A percentile compares a stretch with the other conserved stretches of the same genome.
Conservation (phyloP, 805 yeast species). For the Starmerella potacharoeniae region DNA sequence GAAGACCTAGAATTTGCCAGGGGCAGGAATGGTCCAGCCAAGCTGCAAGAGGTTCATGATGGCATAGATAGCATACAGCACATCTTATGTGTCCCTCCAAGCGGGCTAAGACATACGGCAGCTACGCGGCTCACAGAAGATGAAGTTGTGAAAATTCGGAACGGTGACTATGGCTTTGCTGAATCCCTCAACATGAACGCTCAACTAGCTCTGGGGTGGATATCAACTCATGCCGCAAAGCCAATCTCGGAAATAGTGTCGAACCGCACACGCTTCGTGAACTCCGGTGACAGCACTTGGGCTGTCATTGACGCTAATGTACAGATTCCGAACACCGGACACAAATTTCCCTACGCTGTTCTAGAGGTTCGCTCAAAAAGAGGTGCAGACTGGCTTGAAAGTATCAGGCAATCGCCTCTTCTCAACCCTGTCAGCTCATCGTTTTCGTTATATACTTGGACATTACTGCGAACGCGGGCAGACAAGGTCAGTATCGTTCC, state of each 20-base stretch:
- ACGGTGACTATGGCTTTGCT: background rate
- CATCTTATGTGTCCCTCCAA: conserved; percentile 30
- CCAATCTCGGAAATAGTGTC: conserved; percentile 6
- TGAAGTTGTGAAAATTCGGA: background rate
- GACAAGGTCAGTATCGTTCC: conserved; percentile 30
- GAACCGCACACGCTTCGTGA: conserved; percentile 23
- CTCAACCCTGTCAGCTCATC: conserved; percentile 36
- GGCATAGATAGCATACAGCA: conserved; percentile 5
- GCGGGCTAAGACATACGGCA: conserved; percentile 30
- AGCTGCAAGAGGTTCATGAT: conserved; percentile 24
- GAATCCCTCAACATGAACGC: conserved; percentile 12
- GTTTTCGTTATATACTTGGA: conserved; percentile 31
- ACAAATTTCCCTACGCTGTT: conserved; percentile 39
- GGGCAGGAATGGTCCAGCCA: conserved; percentile 33
- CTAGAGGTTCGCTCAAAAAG: conserved; percentile 39
- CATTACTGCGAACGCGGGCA: conserved; percentile 28
- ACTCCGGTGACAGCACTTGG: conserved; percentile 23
- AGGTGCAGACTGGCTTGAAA: conserved; percentile 29
- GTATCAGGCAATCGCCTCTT: conserved; percentile 38
- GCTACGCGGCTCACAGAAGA: conserved; percentile 14
- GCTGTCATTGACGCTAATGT: conserved; percentile 30
- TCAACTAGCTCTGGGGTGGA: conserved; percentile 31
- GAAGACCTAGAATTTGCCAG: conserved; percentile 29
- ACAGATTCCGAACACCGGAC: conserved; percentile 4
- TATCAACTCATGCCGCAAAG: conserved; percentile 12